Evolutionary conservation across 164 flowering plant genomes (phyloP), one percentile per base, ranked within the genome.

Genomic region (Paratinospora sagittata): DNA sequence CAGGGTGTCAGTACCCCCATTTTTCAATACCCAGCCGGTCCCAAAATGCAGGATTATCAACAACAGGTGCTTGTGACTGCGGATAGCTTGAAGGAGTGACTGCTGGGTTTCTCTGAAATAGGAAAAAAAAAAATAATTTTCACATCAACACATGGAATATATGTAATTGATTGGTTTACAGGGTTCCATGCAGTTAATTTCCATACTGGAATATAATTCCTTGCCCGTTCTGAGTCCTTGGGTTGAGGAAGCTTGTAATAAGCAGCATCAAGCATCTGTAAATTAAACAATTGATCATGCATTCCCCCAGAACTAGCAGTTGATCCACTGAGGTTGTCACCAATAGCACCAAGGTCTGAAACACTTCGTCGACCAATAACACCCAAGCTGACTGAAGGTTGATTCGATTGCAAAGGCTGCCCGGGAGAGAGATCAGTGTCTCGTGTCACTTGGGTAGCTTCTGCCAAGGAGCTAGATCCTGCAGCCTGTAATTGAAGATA

Each of bases 341-440:
- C 98, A 79, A 96, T 86, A 26, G 96, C 87, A 68, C 99, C 98
- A 81, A 93, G 90, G 73, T 96, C 98, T 58, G 97, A 81, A 67
- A 83, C 85, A 78, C 97, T 90, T 88, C 97, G 85, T 67, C 97
- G 86, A 69, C 98, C 98, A 81, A 95, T 95, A 37, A 92, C 93
- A 71, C 98, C 98, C 69, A 89, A 90, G 67, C 82, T 82, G 37
- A 76, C 82, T 72, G 96, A 83, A 45, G 96, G 77, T 70, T 88
- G 97, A 74, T 72, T 82, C 16, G 94, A 71, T 75, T 86, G 97
- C 72, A 92, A 75, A 69, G 90, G 94, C 75, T 90, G 96, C 37
- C 97, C 96, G 65, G 91, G 91, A 78, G 96, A 88, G 34, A 92
- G 84, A 80, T 92, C 97, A 33, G 41, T 78, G 49, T 90, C 98